Base-by-base conservation (phyloP, 805 yeast species). In the Candida sanyiensis region DNA sequence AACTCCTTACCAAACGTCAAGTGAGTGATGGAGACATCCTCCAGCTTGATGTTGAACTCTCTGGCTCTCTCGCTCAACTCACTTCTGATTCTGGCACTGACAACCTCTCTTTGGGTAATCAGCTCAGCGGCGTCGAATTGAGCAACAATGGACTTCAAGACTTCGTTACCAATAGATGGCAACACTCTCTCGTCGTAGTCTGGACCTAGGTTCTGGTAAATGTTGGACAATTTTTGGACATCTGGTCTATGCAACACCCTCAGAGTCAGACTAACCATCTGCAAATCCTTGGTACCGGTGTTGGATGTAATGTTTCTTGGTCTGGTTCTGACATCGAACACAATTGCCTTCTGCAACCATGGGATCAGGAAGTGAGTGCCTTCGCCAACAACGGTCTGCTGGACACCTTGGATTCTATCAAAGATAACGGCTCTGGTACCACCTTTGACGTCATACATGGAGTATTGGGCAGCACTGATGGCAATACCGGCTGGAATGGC, bases 21-120 rank as follows among this genome's bases (percentile, higher is more conserved):
- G 65, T 93, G 98, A 12, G 98, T 93, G 50, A 93, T 93, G 19
- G 96, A 85, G 38, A 93, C 98, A 64, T 93, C 98, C 64, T 93
- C 98, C 51, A 93, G 74, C 58, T 74, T 83, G 58, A 93, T 89
- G 64, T 83, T 76, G 69, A 93, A 93, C 64, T 93, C 97, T 43
- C 63, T 62, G 11, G 97, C 95, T 57, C 98, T 75, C 47, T 70
- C 68, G 35, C 83, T 73, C 48, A 93, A 74, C 59, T 93, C 98
- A 54, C 77, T 80, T 61, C 95, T 78, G 61, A 93, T 90, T 63
- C 83, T 77, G 40, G 85, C 82, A 28, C 95, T 83, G 3, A 93
- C 97, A 35, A 85, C 77, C 67, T 93, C 98, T 70, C 98, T 80
- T 72, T 90, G 96, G 12, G 97, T 93, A 56, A 90, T 93, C 59